Base-by-base conservation (phyloP, 768 basidiomycete species). In the Amyloporia xantha region DNA sequence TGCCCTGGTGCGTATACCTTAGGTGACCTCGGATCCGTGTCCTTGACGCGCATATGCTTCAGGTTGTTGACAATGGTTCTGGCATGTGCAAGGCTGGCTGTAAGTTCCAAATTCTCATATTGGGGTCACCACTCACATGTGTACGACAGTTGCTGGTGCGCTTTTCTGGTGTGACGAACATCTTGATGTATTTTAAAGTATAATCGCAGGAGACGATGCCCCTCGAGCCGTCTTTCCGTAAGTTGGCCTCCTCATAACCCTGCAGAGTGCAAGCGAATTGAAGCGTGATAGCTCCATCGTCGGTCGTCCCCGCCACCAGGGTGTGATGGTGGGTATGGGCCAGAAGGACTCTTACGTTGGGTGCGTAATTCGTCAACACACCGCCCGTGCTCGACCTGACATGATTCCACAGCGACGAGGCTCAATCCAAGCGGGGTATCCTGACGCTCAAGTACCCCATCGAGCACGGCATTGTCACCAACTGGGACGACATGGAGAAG, bases 21-120 rank as follows among this genome's bases (percentile, higher is more conserved):
- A n/a, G n/a, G n/a, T n/a, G n/a, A n/a, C n/a, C n/a, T n/a, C n/a
- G n/a, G n/a, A n/a, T n/a, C n/a, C n/a, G n/a, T n/a, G n/a, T n/a
- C n/a, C n/a, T n/a, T n/a, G n/a, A n/a, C n/a, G n/a, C n/a, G n/a
- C n/a, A n/a, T n/a, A n/a, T n/a, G n/a, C n/a, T 20, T 41, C 24
- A 87, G 86, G 87, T 90, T 69, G 86, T 89, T 66, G 86, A 91
- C 71, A 90, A 90, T 69, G 91, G 91, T 65, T 97, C 94, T 65
- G 95, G 94, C 72, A 98, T 97, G 94, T 97, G 94, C 86, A 98
- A 98, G 77, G 95, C 95, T 81, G 95, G 96, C 73, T 92, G 89
- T 91, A 68, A 61, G 86, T 84, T 33, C 44, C 44, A 12, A 24
- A 23, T 5, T 11, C 9, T n/a, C 41, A 6, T n/a, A 9, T 39